Percentiles rank a stretch among this genome's conserved stretches.
Evolutionary conservation across 805 yeast genomes (phyloP).

Genomic region (Clavispora vitiphila): DNA sequence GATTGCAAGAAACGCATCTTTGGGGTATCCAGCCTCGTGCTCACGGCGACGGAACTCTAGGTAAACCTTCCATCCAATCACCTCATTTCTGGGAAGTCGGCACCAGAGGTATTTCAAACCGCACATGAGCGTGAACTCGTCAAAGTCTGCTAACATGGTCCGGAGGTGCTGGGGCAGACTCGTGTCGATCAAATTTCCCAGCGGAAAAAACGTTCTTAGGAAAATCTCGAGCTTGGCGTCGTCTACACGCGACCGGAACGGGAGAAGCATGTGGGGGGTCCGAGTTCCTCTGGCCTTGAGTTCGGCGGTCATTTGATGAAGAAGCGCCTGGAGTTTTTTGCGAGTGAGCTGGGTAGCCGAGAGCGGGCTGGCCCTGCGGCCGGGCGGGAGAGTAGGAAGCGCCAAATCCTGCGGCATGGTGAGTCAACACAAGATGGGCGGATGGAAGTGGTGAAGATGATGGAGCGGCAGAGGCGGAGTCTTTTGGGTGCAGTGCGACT

Average conservation of each 20-base stretch:
- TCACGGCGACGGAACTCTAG: slow-evolving; percentile 63
- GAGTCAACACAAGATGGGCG: too few relatives aligned
- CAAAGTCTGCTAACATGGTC: slow-evolving; percentile 44
- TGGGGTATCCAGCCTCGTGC: slow-evolving; percentile 59
- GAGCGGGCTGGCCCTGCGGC: slow-evolving; percentile 7
- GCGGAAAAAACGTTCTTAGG: slow-evolving; percentile 53
- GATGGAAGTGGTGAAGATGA: background rate
- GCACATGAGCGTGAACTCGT: slow-evolving; percentile 67
- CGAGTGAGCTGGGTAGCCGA: slow-evolving; percentile 46
- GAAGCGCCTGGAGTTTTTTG: slow-evolving; percentile 59
- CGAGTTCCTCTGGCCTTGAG: slow-evolving; percentile 56
- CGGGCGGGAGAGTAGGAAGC: slow-evolving; percentile 8
- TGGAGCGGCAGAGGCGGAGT: background rate
- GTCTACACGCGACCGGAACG: slow-evolving; percentile 67
- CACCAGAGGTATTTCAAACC: slow-evolving; percentile 85
- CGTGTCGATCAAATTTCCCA: slow-evolving; percentile 41
- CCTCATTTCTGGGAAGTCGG: slow-evolving; percentile 70
- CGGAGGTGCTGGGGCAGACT: slow-evolving; percentile 32
- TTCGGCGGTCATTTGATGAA: slow-evolving; percentile 69
- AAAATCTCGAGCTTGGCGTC: slow-evolving; percentile 57
- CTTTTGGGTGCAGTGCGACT: background rate
- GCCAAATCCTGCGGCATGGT: slow-evolving; percentile 1
- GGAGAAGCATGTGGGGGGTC: slow-evolving; percentile 69
- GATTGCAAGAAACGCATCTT: slow-evolving; percentile 67
- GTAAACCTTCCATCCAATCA: slow-evolving; percentile 85